Percentiles rank a stretch among this genome's conserved stretches.
These are phyloP conservation scores for Aspergillus pseudoglaucus DNA, from an alignment of 2,329 filamentous ascomycete genomes.

Conservation along the genomic window DNA sequence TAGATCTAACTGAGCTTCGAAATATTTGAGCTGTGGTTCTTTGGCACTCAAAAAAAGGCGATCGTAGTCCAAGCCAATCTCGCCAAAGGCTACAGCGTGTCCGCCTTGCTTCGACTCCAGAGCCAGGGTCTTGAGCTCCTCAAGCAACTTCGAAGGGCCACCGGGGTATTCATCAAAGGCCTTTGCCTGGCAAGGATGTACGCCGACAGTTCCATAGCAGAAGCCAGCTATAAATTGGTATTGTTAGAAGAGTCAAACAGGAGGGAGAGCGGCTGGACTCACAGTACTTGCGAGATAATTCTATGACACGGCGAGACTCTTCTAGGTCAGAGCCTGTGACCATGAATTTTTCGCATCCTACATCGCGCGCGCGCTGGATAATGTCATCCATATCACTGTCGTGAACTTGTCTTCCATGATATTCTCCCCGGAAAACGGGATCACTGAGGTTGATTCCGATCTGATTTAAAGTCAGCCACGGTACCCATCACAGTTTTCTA, in stretches of 20 bases:
- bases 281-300: constrained; percentile 70
- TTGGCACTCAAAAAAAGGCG: constrained; percentile 75
- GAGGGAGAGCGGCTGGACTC: constrained; percentile 28
- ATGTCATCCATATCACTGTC: constrained; percentile 53
- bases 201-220: constrained; percentile 85
- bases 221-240: constrained; percentile 53
- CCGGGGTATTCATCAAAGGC: constrained; percentile 60
- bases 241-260: constrained; percentile 10
- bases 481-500: not conserved
- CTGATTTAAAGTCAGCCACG: constrained; percentile 31
- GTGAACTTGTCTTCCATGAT: constrained; percentile 66
- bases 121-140: constrained; percentile 61
- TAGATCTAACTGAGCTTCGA: constrained; percentile 73
- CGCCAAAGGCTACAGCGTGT: constrained; percentile 75
- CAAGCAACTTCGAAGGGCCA: constrained; percentile 39
- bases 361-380: constrained; percentile 66
- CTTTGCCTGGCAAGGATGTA: constrained; percentile 83
- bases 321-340: constrained; percentile 83
- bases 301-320: constrained; percentile 68
- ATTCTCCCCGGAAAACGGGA: constrained; percentile 76
- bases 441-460: constrained; percentile 96
- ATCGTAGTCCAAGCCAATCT: constrained; percentile 96
- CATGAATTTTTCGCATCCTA: constrained; percentile 84
- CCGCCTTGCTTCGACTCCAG: constrained; percentile 50
- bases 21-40: constrained; percentile 75